Evolutionary conservation across 805 yeast genomes (phyloP), one percentile per base, ranked within the genome.

Genomic region (Candida adriatica): DNA sequence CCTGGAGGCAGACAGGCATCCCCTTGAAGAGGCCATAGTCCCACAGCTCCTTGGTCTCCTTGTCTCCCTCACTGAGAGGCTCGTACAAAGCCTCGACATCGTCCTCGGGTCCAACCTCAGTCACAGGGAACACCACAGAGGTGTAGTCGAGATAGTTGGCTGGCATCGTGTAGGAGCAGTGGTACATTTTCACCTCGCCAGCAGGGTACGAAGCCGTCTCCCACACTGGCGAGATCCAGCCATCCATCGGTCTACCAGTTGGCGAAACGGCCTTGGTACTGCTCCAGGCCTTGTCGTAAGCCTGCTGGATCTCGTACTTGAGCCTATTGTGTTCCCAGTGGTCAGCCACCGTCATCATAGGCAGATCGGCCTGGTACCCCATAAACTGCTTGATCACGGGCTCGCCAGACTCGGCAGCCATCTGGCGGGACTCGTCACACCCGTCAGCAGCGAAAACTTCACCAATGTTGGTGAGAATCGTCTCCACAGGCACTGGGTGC

Each of bases 1-100:
- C 40, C 47, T 78, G 85, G 6, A 75, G 41, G 4, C 67, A 61
- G 4, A 76, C 73, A 0, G 82, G 79, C 45, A 71, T 73, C 4
- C 71, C 73, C 35, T 63, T 59, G 32, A 53, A 57, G 26, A 61
- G 54, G 33, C 65, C 68, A 6, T 75, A 65, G 33, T 69, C 60
- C 53, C 73, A 74, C 23, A 61, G 49, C 9, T 58, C 56, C 48
- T 59, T 51, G 21, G 47, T 46, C 10, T 39, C 41, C 24, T 50
- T 45, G 27, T 63, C 69, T 5, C 43, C 30, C 4, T 55, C 56
- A 24, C 48, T 53, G 38, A 55, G 50, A 6, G 41, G 34, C 16
- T 31, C 32, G 17, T 29, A 34, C 8, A 29, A 27, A n/a, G n/a
- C 59, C 48, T 9, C 36, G 59, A 68, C 28, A 61, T 52, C 8